Base-by-base conservation (phyloP, 768 basidiomycete species). In the Boletus sp. region DNA sequence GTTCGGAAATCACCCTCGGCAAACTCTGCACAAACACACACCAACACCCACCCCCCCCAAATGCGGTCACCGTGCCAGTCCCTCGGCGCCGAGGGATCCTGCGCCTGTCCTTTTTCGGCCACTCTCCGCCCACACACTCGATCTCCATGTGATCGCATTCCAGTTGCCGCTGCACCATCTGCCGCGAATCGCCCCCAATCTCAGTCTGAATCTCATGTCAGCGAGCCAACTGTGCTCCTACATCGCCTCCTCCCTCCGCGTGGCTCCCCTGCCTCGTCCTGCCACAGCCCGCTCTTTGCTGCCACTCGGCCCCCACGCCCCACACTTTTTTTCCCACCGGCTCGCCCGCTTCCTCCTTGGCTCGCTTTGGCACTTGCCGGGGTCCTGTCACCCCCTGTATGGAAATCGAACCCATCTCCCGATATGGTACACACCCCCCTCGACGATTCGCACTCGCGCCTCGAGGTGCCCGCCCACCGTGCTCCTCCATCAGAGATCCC, bases 81-180 rank as follows among this genome's bases (percentile, higher is more conserved):
- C 74, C 73, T 76, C 73, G 73, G 74, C 73, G 73, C 73, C 74
- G 73, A 74, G 73, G 74, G 61, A 42, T 55, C 60, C 51, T 64
- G 53, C 43, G 37, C 58, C 37, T 62, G 55, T 59, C 71, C 68
- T 64, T 65, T 65, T 64, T 54, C 48, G 65, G 63, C 60, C 63
- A 61, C 56, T 49, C 64, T 72, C 72, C 65, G 65, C 47, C 60
- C 71, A 66, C 64, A 59, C 58, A 25, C 23, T 25, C 60, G 58
- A 65, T 61, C 61, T 61, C 64, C 70, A 71, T 69, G 67, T 69
- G 65, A 67, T 65, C 62, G 53, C 47, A 49, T 48, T 59, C 58
- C 63, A 70, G 67, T 70, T 59, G 72, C 70, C 69, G 71, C 70
- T 65, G 63, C 54, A 62, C 65, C 66, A 60, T 65, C 63, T 66